Base-by-base conservation (phyloP, 2,329 filamentous ascomycete species). In the Aspergillus hiratsukae region DNA sequence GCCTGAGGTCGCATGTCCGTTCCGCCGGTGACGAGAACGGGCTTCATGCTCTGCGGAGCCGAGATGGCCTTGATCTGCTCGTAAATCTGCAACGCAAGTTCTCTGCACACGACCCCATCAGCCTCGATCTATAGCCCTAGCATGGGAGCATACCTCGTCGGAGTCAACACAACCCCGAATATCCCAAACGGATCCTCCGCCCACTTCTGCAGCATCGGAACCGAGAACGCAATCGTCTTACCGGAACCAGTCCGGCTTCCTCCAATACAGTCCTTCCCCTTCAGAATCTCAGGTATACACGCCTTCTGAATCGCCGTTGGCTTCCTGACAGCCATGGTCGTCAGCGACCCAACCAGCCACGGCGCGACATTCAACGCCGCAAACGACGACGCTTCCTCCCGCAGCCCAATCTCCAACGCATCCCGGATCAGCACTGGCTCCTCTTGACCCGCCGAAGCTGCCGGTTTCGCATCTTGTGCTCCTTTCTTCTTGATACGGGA, bases 1-100 rank as follows among this genome's bases (percentile, higher is more conserved):
- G 94, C 93, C 75, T 99, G 94, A 14, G 87, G 78, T 51, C 91
- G 85, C 90, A 97, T 97, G 70, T 99, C 93, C 29, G 89, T 85
- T 40, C 94, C 94, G 51, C 94, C 94, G 1, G 91, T 97, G 45
- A 99, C 83, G n/a, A 99, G 82, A 48, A 93, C 81, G 3, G 89
- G 87, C 72, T 96, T 96, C 63, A 99, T 83, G 55, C 87, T 89
- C 67, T 96, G 91, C 0, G 90, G 88, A 3, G 91, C 86, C 2
- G 91, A 93, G 54, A 99, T 91, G 14, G 94, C 94, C 69, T 91
- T 91, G 78, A 97, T 87, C 73, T 99, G 94, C 76, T 99, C 94
- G 72, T 88, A 95, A 51, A 99, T 97, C 71, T 99, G 94, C 23
- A 97, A 83, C 3, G 94, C 94, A 57, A 99, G 83, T 77, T 99